These are phyloP conservation scores for Colletotrichum graminicola DNA, from an alignment of 2,329 filamentous ascomycete genomes.

Conservation along the genomic window DNA sequence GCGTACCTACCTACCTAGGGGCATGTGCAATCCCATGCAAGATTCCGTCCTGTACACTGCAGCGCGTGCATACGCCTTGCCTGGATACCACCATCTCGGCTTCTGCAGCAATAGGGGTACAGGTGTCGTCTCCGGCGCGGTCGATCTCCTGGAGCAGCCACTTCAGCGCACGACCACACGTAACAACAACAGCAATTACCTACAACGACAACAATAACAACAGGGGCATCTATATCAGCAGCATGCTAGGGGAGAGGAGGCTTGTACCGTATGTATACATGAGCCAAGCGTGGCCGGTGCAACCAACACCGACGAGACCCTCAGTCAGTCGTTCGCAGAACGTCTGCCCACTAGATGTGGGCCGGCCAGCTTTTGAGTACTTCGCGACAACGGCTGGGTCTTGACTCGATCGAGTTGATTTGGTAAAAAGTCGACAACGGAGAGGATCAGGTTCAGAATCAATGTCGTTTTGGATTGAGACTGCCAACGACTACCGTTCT, in stretches of 20 bases:
- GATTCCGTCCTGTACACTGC: constrained; percentile 40
- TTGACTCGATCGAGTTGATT: background rate
- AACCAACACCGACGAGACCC: background rate
- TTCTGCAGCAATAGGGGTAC: constrained; percentile 15
- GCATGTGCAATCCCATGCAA: constrained; percentile 38
- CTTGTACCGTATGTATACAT: background rate
- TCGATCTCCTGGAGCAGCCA: background rate
- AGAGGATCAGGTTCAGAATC: background rate
- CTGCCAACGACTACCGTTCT: background rate
- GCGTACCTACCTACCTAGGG: constrained; percentile 11
- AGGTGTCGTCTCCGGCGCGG: background rate
- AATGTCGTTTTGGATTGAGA: background rate
- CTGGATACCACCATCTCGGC: constrained; percentile 20
- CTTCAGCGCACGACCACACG: background rate
- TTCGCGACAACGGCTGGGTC: background rate
- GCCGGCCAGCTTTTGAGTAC: background rate
- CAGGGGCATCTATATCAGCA: background rate
- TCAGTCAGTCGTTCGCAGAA: background rate
- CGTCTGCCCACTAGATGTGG: background rate
- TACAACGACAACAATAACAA: no score
- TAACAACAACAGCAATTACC: background rate
- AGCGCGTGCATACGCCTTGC: constrained; percentile 24
- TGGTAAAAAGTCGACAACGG: background rate
- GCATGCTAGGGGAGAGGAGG: background rate
- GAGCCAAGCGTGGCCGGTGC: background rate